phyloP scores from a whole-genome alignment of 2,329 filamentous ascomycete genomes.

The Ustulina deusta region DNA sequence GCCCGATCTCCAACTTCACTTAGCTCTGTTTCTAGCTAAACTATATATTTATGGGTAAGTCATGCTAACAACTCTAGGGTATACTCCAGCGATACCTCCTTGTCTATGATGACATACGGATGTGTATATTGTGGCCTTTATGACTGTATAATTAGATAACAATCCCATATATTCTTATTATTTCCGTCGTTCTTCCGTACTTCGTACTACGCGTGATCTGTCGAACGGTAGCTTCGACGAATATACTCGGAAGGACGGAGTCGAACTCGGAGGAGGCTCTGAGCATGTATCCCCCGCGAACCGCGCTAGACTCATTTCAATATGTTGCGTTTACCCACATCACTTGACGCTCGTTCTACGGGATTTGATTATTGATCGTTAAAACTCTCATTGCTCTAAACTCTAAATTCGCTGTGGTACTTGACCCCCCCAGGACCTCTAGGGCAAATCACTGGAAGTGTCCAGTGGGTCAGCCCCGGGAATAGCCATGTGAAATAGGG shows the following conservation, averaged over 20 bases:
- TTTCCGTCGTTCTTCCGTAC: not conserved
- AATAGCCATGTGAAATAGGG: not conserved
- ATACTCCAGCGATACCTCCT: not conserved
- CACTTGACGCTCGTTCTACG: not conserved
- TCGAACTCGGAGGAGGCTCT: not conserved
- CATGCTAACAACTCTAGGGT: not conserved
- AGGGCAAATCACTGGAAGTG: not conserved
- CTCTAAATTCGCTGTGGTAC: not conserved
- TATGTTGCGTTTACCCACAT: not conserved
- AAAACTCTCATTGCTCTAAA: not conserved
- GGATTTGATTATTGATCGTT: not conserved
- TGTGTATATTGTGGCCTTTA: constrained; percentile 18
- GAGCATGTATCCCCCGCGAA: not conserved
- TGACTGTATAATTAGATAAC: constrained; percentile 21
- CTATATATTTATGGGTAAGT: constrained; percentile 10
- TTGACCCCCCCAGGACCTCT: too few relatives aligned
- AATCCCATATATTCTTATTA: not conserved
- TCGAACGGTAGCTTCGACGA: not conserved
- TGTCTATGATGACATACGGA: constrained; percentile 30
- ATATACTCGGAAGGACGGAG: not conserved
- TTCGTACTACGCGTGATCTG: not conserved
- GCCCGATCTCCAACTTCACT: constrained; percentile 1
- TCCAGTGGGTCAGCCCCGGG: not conserved
- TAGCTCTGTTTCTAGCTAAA: constrained; percentile 28
- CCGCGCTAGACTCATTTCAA: too few relatives aligned